Base-by-base conservation (phyloP, 140 eudicot species). In the Artemisia princeps region DNA sequence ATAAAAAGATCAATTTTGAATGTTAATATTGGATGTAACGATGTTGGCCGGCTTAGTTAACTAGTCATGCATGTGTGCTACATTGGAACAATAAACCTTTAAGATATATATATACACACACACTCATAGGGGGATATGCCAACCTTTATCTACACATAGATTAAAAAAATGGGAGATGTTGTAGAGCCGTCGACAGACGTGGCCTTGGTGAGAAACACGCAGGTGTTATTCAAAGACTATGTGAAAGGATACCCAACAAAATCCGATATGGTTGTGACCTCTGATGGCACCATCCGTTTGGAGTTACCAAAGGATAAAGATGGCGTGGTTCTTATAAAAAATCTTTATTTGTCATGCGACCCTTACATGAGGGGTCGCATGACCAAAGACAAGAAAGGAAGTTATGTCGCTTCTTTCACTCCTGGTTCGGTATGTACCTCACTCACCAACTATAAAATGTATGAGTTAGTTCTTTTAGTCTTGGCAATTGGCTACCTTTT, bases 311-410 rank as follows among this genome's bases (percentile, higher is more conserved):
- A 67, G 69, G 53, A 74, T 9, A 58, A 60, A 53, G 45, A 20
- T 2, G 76, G 72, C 2, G 16, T 37, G 3, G 8, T 77, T 8
- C 30, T 77, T 8, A 52, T 20, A 15, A 71, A 77, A 30, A 71
- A 65, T 60, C 74, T 71, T 1, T 77, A 77, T 40, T 10, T 77
- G 46, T 77, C 77, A 0, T 77, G 81, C 8, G 81, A 77, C n/a
- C 81, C 77, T 2, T 59, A 64, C 33, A 71, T 77, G 77, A 72
- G 81, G 14, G 52, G 59, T 37, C 81, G 64, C 19, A 77, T 77
- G 81, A 71, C 13, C 3, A 50, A 13, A 6, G 40, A 13, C 2
- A 15, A 6, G 10, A 30, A 40, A 68, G 69, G 64, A 75, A 57
- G 51, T 13, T 70, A 76, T 23, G 19, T 51, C 2, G n/a, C 30